Evolutionary conservation across 805 yeast species (phyloP).

Genomic region (Lachancea waltii): DNA sequence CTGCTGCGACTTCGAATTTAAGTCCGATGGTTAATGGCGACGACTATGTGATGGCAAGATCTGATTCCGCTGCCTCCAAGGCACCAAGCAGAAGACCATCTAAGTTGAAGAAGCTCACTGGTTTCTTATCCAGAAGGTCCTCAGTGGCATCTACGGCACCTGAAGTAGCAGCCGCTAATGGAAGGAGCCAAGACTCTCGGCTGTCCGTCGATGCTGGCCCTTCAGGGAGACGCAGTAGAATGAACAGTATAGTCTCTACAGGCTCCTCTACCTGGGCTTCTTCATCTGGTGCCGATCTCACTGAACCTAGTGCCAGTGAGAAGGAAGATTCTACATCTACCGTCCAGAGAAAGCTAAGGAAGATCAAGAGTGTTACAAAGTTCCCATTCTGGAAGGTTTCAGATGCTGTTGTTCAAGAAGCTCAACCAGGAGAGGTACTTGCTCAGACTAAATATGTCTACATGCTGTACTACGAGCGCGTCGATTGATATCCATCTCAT

Average conservation of each 20-base stretch:
- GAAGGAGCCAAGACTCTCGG: not conserved
- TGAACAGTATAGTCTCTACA: conserved; percentile 16
- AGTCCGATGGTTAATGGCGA: conserved; percentile 13
- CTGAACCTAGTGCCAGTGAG: conserved; percentile 20
- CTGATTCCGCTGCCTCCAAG: conserved; percentile 8
- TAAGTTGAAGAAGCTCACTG: conserved; percentile 15
- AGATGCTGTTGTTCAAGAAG: conserved; percentile 66
- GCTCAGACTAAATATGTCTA: conserved; percentile 73
- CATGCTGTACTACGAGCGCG: conserved; percentile 69
- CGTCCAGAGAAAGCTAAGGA: conserved; percentile 40
- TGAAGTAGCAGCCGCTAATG: not conserved
- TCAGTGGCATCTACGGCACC: conserved; percentile 11
- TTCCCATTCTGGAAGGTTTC: conserved; percentile 81
- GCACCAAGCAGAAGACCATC: conserved; percentile 17
- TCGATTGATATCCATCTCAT: not conserved
- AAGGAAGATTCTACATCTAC: conserved; percentile 11
- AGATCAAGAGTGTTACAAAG: conserved; percentile 47
- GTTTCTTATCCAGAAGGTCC: conserved; percentile 19
- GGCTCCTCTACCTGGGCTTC: conserved; percentile 8
- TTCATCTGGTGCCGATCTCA: conserved; percentile 11
- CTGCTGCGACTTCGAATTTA: not conserved
- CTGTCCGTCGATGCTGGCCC: conserved; percentile 1
- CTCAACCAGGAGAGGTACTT: conserved; percentile 48
- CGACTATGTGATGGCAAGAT: conserved; percentile 14
- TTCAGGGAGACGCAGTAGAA: conserved; percentile 7